Conservation (phyloP, 2,329 filamentous ascomycete genomes). For the Aspergillus sp. region DNA sequence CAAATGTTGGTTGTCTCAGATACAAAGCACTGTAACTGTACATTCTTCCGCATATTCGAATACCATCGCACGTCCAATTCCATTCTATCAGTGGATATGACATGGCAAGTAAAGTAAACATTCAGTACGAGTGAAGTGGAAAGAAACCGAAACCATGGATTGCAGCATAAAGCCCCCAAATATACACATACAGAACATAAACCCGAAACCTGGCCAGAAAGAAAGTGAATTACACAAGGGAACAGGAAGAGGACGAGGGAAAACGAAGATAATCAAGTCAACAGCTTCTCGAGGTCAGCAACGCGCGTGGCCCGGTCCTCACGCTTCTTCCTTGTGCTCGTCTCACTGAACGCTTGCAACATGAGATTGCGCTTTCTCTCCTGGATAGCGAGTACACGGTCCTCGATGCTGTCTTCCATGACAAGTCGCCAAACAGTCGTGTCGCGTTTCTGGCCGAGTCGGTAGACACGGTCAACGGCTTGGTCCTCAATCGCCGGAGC, state of each 20-base stretch:
- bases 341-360: slow-evolving; percentile 69
- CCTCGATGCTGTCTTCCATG: slow-evolving; percentile 71
- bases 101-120: too few relatives aligned
- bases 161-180: too few relatives aligned
- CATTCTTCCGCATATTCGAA: too few relatives aligned
- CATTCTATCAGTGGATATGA: too few relatives aligned
- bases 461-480: slow-evolving; percentile 78
- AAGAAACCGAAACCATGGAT: too few relatives aligned
- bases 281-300: slow-evolving; percentile 36
- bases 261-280: slow-evolving; percentile 10
- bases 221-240: background rate
- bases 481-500: slow-evolving; percentile 89
- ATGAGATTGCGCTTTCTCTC: slow-evolving; percentile 69
- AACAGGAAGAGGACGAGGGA: background rate
- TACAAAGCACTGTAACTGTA: too few relatives aligned
- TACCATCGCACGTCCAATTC: too few relatives aligned
- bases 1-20: too few relatives aligned
- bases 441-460: slow-evolving; percentile 69
- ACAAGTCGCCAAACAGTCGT: slow-evolving; percentile 74
- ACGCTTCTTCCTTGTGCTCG: slow-evolving; percentile 46
- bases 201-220: background rate
- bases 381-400: slow-evolving; percentile 70
- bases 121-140: too few relatives aligned
- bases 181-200: too few relatives aligned
- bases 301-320: slow-evolving; percentile 47